phyloP scores from a whole-genome alignment of 2,329 filamentous ascomycete genomes.

The Botrytis elliptica region DNA sequence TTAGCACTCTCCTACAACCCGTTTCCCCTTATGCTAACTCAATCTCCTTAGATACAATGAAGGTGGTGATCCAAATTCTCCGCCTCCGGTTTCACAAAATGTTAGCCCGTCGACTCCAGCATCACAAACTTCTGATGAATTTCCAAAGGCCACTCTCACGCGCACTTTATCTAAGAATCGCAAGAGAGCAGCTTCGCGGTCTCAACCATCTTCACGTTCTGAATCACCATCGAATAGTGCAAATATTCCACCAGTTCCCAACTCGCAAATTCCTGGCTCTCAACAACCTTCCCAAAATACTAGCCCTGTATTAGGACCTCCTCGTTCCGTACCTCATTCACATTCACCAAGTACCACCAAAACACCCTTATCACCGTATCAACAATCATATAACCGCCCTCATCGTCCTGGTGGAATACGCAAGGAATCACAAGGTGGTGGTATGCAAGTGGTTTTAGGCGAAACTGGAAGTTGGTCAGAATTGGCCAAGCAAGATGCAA shows the following conservation, averaged over 20 bases:
- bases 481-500: slow-evolving; percentile 79
- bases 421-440: slow-evolving; percentile 51
- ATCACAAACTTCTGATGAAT: slow-evolving; percentile 21
- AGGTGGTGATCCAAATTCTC: slow-evolving; percentile 35
- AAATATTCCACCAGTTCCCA: slow-evolving; percentile 30
- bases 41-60: slow-evolving; percentile 38
- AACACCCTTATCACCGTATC: slow-evolving; percentile 35
- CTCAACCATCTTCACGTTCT: slow-evolving; percentile 33
- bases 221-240: slow-evolving; percentile 34
- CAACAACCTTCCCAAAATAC: slow-evolving; percentile 21
- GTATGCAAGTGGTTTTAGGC: slow-evolving; percentile 87
- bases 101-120: slow-evolving; percentile 23
- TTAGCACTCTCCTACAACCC: slow-evolving; percentile 44
- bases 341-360: slow-evolving; percentile 16
- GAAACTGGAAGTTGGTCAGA: slow-evolving; percentile 90
- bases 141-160: slow-evolving; percentile 17
- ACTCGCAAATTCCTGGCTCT: slow-evolving; percentile 29
- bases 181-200: slow-evolving; percentile 27
- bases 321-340: slow-evolving; percentile 17
- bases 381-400: slow-evolving; percentile 33
- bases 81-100: slow-evolving; percentile 25
- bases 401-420: slow-evolving; percentile 31
- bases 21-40: slow-evolving; percentile 24
- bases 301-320: slow-evolving; percentile 13
- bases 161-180: slow-evolving; percentile 12